Base-by-base conservation (phyloP, 1,284 basidiomycete species). In the Ganoderma lucidum region DNA sequence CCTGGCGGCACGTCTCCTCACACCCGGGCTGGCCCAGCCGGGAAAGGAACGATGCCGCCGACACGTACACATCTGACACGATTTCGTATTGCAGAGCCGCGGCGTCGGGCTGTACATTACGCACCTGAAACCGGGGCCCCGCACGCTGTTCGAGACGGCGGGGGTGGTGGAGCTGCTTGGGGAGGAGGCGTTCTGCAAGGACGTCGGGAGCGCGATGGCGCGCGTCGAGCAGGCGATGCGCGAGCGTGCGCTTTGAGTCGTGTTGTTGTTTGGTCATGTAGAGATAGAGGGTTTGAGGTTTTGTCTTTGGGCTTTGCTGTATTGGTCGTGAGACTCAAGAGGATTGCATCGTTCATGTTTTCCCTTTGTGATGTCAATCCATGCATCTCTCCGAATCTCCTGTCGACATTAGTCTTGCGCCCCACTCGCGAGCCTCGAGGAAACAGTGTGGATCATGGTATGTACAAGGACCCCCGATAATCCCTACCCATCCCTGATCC, bases 51-150 rank as follows among this genome's bases (percentile, higher is more conserved):
- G 14, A 17, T 2, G 17, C 9, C 30, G 53, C 28, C 35, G 30
- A 56, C n/a, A 23, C 23, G 1, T 23, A 23, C 1, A 23, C 23
- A 23, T 23, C 23, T 23, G 23, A 23, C 23, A 23, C n/a, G 45
- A 48, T 48, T 48, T 15, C 19, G 19, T 48, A 2, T 23, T 28
- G 74, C 76, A 91, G 90, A 83, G 81, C 76, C 91, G 94, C 12
- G 90, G 87, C 6, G 94, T 96, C 17, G 86, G 83, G 3, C 80
- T 96, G 32, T 95, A 91, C 80, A 90, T 97, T 75, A 91, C 94
- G 0, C 95, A 96, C 78, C 85, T 96, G 61, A 87, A 88, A 53
- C 77, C 83, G 0, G 80, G 79, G 0, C 87, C 91, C 61, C 83
- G 86, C 63, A 81, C 84, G 59, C 84, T 85, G 72, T 96, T 96